Evolutionary conservation across 2,329 filamentous ascomycete species (phyloP), one percentile per base, ranked within the genome.

Genomic region (Fusarium guadeloupense): DNA sequence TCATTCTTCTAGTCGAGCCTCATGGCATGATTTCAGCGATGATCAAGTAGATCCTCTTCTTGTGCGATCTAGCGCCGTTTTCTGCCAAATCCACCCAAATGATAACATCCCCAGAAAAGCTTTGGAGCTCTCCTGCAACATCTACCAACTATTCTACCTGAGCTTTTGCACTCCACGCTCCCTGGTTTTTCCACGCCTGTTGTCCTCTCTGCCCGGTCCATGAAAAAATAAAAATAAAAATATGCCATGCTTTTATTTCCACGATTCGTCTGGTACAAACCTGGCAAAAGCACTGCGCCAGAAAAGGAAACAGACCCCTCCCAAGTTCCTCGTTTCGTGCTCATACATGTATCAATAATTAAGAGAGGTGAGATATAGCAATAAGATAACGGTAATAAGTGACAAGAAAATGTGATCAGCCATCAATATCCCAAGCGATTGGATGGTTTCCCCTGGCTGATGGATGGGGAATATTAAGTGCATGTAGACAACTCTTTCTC

Each of bases 401-500:
- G 63, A 65, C 46, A 47, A 55, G 46, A 65, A 62, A 59, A 37
- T 62, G 53, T 54, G 53, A 50, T 66, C 55, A 68, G 65, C 62
- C 66, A 61, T 58, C 42, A 54, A 54, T 59, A 61, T 58, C 55
- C 62, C 61, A 65, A 62, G 62, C 58, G 62, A 65, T 65, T 66
- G 62, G 62, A 66, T 48, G 33, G 50, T 57, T 59, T 66, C 62
- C 54, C 66, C 55, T 68, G 59, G 44, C 64, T 59, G 47, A 55
- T 59, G 46, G 59, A 58, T 54, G 51, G 66, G 66, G 62, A 56
- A 62, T 59, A 69, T 69, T 69, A 69, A 57, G 54, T 67, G 61
- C 62, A 64, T 69, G 64, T 67, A 68, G 56, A 62, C 63, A 59
- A 59, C 66, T 61, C 62, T 66, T 55, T 67, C 66, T 65, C 62